Conservation (phyloP, 148 eudicot species). For the Persicaria tinctoria region DNA sequence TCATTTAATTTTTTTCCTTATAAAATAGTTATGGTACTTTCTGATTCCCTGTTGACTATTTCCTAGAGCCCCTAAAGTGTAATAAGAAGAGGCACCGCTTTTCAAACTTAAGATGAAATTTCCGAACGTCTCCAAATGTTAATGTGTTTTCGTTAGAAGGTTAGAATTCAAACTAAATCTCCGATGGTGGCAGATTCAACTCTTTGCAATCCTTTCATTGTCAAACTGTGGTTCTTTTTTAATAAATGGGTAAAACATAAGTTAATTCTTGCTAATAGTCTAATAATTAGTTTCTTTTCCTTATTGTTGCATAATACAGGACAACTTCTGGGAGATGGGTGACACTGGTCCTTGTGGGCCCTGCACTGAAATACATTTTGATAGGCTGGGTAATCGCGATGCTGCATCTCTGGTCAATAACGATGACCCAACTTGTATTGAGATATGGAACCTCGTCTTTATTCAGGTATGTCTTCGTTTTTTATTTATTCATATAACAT, state of each 20-base stretch:
- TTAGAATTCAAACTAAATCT: not conserved
- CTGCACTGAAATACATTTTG: constrained; percentile 94
- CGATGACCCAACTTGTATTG: constrained; percentile 96
- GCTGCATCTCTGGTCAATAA: constrained; percentile 84
- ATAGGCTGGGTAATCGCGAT: constrained; percentile 89
- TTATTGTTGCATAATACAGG: constrained; percentile 34
- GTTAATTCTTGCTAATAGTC: not conserved
- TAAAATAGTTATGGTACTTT: not conserved
- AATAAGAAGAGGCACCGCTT: not conserved
- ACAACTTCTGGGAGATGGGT: constrained; percentile 99
- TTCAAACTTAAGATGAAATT: not conserved
- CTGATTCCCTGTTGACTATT: not conserved
- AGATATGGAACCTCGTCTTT: constrained; percentile 97
- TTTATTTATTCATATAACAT: not conserved
- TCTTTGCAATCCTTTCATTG: not conserved
- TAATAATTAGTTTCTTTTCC: not conserved
- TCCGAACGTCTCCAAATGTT: not conserved
- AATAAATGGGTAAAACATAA: not conserved
- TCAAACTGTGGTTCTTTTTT: too few species aligned
- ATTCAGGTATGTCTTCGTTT: constrained; percentile 60
- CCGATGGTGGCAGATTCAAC: not conserved
- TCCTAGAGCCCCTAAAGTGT: not conserved
- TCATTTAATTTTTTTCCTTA: not conserved
- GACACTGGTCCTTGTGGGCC: constrained; percentile 99
- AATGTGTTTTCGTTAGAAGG: not conserved